These are phyloP conservation scores for Tetradesmus lagerheimii DNA, from an alignment of 139 green algal genomes.

Conservation along the genomic window DNA sequence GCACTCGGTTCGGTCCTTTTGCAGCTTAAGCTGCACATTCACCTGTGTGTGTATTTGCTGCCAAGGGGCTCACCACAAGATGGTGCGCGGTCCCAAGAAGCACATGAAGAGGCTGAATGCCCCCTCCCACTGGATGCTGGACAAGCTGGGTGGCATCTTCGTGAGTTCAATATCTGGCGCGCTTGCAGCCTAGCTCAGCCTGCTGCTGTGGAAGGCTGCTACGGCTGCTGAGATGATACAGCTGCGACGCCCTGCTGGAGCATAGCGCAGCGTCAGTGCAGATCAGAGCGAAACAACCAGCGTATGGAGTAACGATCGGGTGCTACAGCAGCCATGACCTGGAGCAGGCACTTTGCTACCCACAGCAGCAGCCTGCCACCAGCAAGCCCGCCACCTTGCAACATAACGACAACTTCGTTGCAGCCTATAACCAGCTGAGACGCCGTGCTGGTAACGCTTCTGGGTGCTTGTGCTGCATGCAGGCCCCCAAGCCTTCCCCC, in stretches of 20 bases:
- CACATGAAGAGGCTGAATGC: conserved; percentile 99
- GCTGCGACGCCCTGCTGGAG: not conserved
- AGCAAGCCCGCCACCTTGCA: not conserved
- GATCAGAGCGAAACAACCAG: not conserved
- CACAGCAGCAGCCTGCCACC: conserved; percentile 17
- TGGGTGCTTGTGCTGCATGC: conserved; percentile 41
- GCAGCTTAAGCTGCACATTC: conserved; percentile 26
- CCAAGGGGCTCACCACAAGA: conserved; percentile 46
- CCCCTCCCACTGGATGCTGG: conserved; percentile 99
- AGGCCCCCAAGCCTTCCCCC: conserved; percentile 97
- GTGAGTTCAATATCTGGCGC: conserved; percentile 69
- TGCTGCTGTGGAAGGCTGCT: not conserved
- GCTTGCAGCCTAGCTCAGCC: no score
- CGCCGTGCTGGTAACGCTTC: not conserved
- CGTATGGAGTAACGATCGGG: not conserved
- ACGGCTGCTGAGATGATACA: not conserved
- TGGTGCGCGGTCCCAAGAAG: conserved; percentile 95
- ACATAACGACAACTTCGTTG: not conserved
- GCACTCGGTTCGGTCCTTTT: not conserved
- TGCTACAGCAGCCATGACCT: conserved; percentile 6
- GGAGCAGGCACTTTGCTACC: not conserved
- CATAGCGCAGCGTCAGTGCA: not conserved
- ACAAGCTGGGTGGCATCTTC: conserved; percentile 99
- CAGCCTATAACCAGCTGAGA: not conserved
- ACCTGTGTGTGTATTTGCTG: conserved; percentile 40